Base-by-base conservation (phyloP, 208 protist species). In the Trypanosoma grayi region DNA sequence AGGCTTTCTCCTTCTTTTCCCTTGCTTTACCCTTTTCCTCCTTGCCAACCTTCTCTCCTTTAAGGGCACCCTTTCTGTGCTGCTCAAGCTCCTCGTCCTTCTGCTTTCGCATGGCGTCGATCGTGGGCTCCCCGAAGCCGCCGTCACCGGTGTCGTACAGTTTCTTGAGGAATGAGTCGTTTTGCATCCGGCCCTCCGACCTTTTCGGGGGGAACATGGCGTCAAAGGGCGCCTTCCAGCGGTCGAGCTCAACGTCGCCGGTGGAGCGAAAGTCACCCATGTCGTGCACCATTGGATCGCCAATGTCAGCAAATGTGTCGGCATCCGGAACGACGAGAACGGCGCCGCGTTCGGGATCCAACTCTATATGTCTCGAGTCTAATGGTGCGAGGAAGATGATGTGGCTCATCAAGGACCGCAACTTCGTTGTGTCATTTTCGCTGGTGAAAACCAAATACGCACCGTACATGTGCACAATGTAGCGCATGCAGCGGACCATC, bases 11-110 rank as follows among this genome's bases (percentile, higher is more conserved):
- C 20, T 50, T 53, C 44, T 53, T 41, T 33, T 39, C 36, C 13
- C 56, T 56, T 48, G 24, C 14, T 7, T 55, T 44, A 25, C n/a
- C 51, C 18, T 30, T 20, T 28, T 63, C 61, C 18, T 73, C 47
- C 20, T 69, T 65, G 3, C 16, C 58, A 31, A n/a, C 28, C 45
- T 70, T 70, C 22, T 73, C 73, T 36, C 61, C 41, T 60, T 71
- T 79, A 34, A 13, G 67, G 22, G 60, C 41, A 36, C 47, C 54
- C 62, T 80, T 84, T 41, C 84, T 75, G 68, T 91, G 91, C 66
- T 88, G 79, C 61, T 92, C 85, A 28, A 95, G 73, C 64, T 95
- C 89, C 48, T 93, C 90, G 34, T 96, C 90, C 72, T 93, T 96
- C 69, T 94, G 87, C 55, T 72, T 81, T 20, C 85, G 80, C 45